phyloP scores from a whole-genome alignment of 768 basidiomycete genomes.

The Boletales sp. region DNA sequence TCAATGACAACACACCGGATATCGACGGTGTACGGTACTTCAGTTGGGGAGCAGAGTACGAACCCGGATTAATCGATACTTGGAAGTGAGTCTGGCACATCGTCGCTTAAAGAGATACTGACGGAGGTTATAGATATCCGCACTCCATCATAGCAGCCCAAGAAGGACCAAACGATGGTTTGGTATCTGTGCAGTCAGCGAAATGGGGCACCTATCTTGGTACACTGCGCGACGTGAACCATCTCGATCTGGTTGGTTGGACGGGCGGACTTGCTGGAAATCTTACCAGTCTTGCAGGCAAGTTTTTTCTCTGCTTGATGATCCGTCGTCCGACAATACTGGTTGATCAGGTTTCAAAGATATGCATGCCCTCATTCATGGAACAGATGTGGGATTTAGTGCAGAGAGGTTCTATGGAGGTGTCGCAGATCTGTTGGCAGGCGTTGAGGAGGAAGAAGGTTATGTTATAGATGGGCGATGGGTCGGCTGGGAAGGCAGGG shows the following conservation, averaged over 20 bases:
- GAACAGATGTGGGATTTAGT: constrained; percentile 86
- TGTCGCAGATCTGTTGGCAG: constrained; percentile 73
- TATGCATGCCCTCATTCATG: constrained; percentile 86
- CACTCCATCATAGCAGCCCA: constrained; percentile 79
- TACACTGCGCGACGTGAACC: constrained; percentile 88
- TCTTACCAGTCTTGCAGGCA: constrained; percentile 22
- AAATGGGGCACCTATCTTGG: constrained; percentile 96
- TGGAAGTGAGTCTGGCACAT: constrained; percentile 52
- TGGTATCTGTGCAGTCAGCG: constrained; percentile 84
- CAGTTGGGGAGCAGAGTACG: constrained; percentile 91
- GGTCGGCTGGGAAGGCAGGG: constrained; percentile 16
- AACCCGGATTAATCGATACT: constrained; percentile 87
- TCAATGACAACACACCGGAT: constrained; percentile 86
- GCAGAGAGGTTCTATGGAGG: constrained; percentile 90
- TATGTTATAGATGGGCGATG: constrained; percentile 21
- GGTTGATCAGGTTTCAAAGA: constrained; percentile 50
- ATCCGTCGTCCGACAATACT: neutral
- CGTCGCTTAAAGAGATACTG: neutral
- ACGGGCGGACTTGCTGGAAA: constrained; percentile 39
- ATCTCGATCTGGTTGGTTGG: constrained; percentile 93
- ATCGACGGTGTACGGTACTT: constrained; percentile 80
- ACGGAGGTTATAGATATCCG: constrained; percentile 43
- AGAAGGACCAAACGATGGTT: constrained; percentile 92
- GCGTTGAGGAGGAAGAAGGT: constrained; percentile 64
- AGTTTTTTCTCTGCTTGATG: neutral